Evolutionary conservation across 371 early-diverging fungal genomes (phyloP).

Genomic region (Quaeritorhiza haematococci): DNA sequence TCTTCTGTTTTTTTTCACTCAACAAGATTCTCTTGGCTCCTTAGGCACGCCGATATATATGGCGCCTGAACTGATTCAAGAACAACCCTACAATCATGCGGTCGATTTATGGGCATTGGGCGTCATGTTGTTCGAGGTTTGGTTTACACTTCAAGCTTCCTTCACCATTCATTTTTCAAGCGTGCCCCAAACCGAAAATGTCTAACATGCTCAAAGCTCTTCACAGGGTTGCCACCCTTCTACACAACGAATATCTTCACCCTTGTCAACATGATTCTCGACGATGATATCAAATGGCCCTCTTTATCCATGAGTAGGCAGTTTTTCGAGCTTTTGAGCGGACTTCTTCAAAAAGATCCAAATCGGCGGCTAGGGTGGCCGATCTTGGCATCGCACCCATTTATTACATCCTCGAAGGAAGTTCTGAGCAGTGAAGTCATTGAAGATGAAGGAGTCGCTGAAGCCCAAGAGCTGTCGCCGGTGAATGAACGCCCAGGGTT

Average conservation of each 20-base stretch:
- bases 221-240: constrained; percentile 24
- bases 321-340: no score
- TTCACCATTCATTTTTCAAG: background rate
- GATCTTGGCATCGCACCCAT: no score
- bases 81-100: constrained; percentile 18
- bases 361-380: no score
- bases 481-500: no score
- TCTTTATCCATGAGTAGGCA: no score
- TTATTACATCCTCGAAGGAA: no score
- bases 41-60: constrained; percentile 29
- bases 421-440: no score
- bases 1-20: no score
- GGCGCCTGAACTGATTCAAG: constrained; percentile 28
- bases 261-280: constrained; percentile 25
- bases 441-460: no score
- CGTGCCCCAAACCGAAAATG: background rate
- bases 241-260: constrained; percentile 29
- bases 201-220: constrained; percentile 5
- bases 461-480: no score
- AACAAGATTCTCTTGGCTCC: background rate
- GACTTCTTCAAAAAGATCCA: no score
- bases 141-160: background rate
- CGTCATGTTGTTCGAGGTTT: constrained; percentile 24
- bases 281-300: no score
- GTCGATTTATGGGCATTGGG: constrained; percentile 31